Percentiles rank a stretch among this genome's conserved stretches.
Conservation (phyloP, 2,329 filamentous ascomycete species). For the Beauveria australis region DNA sequence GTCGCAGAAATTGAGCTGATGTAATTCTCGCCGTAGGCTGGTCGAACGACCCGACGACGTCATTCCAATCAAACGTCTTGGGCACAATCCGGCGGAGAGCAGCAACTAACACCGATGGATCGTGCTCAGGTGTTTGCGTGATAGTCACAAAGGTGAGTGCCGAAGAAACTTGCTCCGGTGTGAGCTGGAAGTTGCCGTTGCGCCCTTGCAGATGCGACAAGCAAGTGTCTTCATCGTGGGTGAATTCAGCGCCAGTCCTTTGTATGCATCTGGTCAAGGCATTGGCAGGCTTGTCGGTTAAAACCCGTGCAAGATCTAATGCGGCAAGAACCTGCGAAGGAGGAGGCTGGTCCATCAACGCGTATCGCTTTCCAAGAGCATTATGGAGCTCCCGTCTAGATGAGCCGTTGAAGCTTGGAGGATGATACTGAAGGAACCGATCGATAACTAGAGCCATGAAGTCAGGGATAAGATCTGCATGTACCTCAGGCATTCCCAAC, state of each 20-base stretch:
- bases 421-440: conserved; percentile 78
- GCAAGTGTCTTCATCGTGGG: conserved; percentile 64
- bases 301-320: conserved; percentile 58
- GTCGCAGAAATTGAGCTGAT: conserved; percentile 67
- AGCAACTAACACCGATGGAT: conserved; percentile 49
- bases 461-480: conserved; percentile 56
- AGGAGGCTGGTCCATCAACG: conserved; percentile 52
- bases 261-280: conserved; percentile 61
- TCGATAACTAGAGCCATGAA: conserved; percentile 78
- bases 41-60: conserved; percentile 74
- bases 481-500: conserved; percentile 57
- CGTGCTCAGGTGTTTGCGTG: conserved; percentile 46
- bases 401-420: conserved; percentile 73
- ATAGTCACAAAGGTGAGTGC: conserved; percentile 62
- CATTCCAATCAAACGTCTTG: conserved; percentile 58
- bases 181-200: conserved; percentile 52
- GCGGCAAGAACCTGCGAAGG: conserved; percentile 63
- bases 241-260: conserved; percentile 64
- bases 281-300: conserved; percentile 50
- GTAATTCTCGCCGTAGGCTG: conserved; percentile 68
- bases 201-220: conserved; percentile 44
- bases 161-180: conserved; percentile 73
- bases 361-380: conserved; percentile 61
- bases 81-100: conserved; percentile 55
- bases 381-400: conserved; percentile 61